Evolutionary conservation across 2,329 filamentous ascomycete genomes (phyloP).

Genomic region (Neonectria magnoliae): DNA sequence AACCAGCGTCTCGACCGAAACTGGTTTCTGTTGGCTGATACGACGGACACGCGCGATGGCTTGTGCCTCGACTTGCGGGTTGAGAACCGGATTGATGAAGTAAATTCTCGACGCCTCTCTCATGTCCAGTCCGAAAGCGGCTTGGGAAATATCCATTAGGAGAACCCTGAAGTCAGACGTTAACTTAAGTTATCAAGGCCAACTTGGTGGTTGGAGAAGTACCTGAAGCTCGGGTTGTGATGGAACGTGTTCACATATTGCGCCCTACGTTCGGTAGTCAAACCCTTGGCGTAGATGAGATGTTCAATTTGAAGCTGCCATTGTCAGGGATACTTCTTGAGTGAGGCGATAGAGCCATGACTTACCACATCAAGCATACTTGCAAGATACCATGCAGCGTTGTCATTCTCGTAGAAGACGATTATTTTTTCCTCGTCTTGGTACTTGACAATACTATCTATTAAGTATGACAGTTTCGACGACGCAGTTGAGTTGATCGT

Average conservation of each 20-base stretch:
- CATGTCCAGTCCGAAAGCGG: constrained; percentile 88
- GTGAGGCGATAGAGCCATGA: constrained; percentile 9
- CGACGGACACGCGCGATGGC: constrained; percentile 90
- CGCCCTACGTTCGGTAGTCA: constrained; percentile 70
- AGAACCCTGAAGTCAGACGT: constrained; percentile 68
- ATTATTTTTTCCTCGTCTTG: constrained; percentile 84
- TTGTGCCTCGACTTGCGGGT: constrained; percentile 86
- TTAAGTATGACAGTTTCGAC: constrained; percentile 85
- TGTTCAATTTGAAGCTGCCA: constrained; percentile 65
- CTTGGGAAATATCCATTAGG: constrained; percentile 90
- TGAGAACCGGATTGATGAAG: constrained; percentile 88
- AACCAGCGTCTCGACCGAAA: constrained; percentile 87
- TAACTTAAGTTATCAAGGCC: not conserved
- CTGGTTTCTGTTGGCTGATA: constrained; percentile 82
- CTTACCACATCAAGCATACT: constrained; percentile 79
- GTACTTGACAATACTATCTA: constrained; percentile 76
- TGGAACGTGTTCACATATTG: constrained; percentile 86
- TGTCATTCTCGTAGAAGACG: constrained; percentile 91
- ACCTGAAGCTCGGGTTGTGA: constrained; percentile 69
- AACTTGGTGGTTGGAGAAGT: constrained; percentile 1
- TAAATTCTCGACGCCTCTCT: constrained; percentile 85
- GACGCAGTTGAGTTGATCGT: constrained; percentile 82
- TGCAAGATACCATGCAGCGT: constrained; percentile 86
- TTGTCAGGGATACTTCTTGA: constrained; percentile 17
- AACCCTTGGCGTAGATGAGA: constrained; percentile 73